Evolutionary conservation across 208 protist genomes (phyloP).

Genomic region (Trypanosoma rangeli): DNA sequence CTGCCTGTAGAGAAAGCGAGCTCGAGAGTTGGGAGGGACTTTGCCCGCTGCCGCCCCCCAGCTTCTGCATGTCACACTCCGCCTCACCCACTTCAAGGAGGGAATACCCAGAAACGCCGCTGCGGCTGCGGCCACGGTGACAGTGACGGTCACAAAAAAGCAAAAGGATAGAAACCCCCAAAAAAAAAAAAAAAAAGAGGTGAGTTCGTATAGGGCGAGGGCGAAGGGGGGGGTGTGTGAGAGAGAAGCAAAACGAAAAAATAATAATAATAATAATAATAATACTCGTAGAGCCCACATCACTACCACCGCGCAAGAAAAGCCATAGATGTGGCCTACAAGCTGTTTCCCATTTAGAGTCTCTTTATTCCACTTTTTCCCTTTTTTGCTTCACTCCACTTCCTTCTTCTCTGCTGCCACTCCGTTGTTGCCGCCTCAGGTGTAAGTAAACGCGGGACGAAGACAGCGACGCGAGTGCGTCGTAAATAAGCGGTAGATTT

Average conservation of each 20-base stretch:
- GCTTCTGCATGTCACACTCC: background rate
- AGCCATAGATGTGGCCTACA: background rate
- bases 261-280: constrained; percentile 2
- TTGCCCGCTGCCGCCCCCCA: background rate
- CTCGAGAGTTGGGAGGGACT: constrained; percentile 20
- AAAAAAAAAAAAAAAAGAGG: constrained; percentile 12
- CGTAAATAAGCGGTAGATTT: constrained; percentile 40
- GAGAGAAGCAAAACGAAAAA: constrained; percentile 10
- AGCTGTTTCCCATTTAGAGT: background rate
- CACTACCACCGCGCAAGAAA: background rate
- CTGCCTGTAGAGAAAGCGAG: background rate
- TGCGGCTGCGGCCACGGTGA: background rate
- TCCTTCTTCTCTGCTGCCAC: constrained; percentile 1
- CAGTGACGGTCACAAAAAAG: background rate
- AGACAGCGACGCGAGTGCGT: constrained; percentile 27
- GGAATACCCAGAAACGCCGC: background rate
- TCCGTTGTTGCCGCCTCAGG: background rate
- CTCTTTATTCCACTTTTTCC: background rate
- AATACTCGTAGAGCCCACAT: background rate
- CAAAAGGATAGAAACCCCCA: constrained; percentile 7
- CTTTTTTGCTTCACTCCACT: background rate
- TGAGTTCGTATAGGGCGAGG: background rate
- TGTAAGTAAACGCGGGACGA: constrained; percentile 12
- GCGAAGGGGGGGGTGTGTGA: constrained; percentile 8
- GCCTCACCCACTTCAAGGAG: background rate